Conservation (phyloP, 164 flowering plant species). For the Magnolia officinalis region DNA sequence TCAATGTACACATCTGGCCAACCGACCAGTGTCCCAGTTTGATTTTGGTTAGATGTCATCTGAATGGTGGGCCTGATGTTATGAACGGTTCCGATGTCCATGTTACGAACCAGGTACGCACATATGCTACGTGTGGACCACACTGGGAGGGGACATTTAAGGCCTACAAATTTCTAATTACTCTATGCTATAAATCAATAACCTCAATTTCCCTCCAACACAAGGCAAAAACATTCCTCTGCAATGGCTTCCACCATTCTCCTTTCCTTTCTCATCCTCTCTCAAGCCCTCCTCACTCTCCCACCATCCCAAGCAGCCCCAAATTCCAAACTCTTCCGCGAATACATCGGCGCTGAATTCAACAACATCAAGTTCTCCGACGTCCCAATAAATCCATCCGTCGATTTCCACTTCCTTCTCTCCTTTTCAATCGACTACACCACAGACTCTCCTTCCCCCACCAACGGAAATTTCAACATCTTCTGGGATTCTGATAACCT, state of each 20-base stretch:
- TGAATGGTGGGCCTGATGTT: too few relatives aligned
- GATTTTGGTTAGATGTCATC: too few relatives aligned
- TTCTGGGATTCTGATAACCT: constrained; percentile 56
- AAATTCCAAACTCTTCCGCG: constrained; percentile 33
- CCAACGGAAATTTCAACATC: constrained; percentile 55
- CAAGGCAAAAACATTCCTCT: background rate
- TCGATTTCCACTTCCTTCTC: constrained; percentile 64
- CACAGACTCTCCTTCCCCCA: constrained; percentile 44
- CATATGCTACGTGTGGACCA: too few relatives aligned
- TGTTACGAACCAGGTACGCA: too few relatives aligned
- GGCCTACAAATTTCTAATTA: too few relatives aligned
- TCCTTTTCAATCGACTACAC: constrained; percentile 65
- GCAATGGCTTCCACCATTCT: constrained; percentile 4
- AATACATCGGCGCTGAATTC: constrained; percentile 61
- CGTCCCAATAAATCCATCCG: constrained; percentile 42
- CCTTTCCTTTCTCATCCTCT: background rate
- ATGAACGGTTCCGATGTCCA: too few relatives aligned
- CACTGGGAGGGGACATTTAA: too few relatives aligned
- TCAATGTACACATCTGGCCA: too few relatives aligned
- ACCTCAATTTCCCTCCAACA: background rate
- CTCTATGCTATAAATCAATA: background rate
- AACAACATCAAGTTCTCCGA: constrained; percentile 47
- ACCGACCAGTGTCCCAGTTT: too few relatives aligned
- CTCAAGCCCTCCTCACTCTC: background rate
- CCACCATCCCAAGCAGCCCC: constrained; percentile 18